Conservation (phyloP, 2,329 filamentous ascomycete species). For the Ophiosphaerella narmari region DNA sequence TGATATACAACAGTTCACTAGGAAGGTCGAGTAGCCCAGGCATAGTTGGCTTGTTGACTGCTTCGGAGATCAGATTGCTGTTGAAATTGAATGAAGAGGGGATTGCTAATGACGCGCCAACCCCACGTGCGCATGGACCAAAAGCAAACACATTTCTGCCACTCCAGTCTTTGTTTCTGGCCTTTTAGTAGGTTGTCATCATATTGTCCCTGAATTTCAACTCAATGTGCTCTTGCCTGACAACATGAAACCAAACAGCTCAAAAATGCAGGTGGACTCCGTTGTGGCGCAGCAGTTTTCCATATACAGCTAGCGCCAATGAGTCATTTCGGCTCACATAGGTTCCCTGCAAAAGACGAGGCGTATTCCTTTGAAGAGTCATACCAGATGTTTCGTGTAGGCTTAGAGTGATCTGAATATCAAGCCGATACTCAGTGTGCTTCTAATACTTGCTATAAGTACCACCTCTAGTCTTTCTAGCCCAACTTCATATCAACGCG, state of each 20-base stretch:
- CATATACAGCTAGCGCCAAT: conserved; percentile 22
- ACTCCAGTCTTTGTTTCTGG: no score
- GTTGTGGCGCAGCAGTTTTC: conserved; percentile 17
- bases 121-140: neutral
- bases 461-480: neutral
- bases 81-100: neutral
- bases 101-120: neutral
- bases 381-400: conserved; percentile 14
- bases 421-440: conserved; percentile 4
- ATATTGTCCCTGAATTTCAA: no score
- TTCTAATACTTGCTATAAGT: conserved; percentile 7
- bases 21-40: conserved; percentile 11
- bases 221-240: neutral
- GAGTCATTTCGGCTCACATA: conserved; percentile 32
- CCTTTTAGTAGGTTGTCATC: neutral
- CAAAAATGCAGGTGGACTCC: neutral
- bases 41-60: neutral
- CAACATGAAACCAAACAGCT: neutral
- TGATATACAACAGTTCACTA: conserved; percentile 14
- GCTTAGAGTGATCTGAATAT: conserved; percentile 1
- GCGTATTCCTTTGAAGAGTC: conserved; percentile 12
- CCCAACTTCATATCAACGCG: neutral
- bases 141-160: no score
- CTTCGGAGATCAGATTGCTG: neutral
- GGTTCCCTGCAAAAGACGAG: conserved; percentile 3